These are phyloP conservation scores for Curvularia verruculosa DNA, from an alignment of 2,329 filamentous ascomycete genomes.

Conservation along the genomic window DNA sequence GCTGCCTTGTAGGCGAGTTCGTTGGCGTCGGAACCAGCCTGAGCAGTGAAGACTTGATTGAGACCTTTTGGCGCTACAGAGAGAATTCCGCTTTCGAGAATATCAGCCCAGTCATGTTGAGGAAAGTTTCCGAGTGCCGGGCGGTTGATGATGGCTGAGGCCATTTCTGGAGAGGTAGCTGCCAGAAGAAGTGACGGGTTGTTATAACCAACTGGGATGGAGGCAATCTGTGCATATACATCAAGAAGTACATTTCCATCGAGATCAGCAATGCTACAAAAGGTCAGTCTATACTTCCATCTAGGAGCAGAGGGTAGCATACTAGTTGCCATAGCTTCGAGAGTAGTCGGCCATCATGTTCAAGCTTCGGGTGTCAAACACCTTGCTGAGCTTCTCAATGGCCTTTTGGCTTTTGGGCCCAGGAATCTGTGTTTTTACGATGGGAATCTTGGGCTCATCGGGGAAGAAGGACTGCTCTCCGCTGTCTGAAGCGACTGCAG, in stretches of 20 bases:
- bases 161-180: constrained; percentile 78
- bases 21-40: constrained; percentile 90
- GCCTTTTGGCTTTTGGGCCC: constrained; percentile 75
- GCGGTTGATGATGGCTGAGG: constrained; percentile 80
- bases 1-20: constrained; percentile 95
- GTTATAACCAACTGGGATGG: constrained; percentile 91
- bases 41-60: constrained; percentile 88
- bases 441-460: constrained; percentile 64
- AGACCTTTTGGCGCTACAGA: constrained; percentile 82
- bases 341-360: constrained; percentile 61
- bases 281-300: constrained; percentile 7
- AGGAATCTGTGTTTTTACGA: constrained; percentile 67
- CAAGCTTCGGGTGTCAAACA: constrained; percentile 84
- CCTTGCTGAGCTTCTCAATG: constrained; percentile 72
- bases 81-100: constrained; percentile 80
- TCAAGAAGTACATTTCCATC: constrained; percentile 77
- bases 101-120: constrained; percentile 78
- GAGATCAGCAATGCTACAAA: constrained; percentile 64
- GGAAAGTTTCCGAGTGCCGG: constrained; percentile 92
- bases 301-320: constrained; percentile 18
- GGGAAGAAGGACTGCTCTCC: constrained; percentile 60
- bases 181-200: constrained; percentile 76
- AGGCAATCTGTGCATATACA: constrained; percentile 89
- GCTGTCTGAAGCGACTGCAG: constrained; percentile 40
- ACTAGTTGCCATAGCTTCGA: constrained; percentile 72